Evolutionary conservation across 1,139 yeast genomes (phyloP), one percentile per base, ranked within the genome.

Genomic region (Debaryomycetaceae sp.): DNA sequence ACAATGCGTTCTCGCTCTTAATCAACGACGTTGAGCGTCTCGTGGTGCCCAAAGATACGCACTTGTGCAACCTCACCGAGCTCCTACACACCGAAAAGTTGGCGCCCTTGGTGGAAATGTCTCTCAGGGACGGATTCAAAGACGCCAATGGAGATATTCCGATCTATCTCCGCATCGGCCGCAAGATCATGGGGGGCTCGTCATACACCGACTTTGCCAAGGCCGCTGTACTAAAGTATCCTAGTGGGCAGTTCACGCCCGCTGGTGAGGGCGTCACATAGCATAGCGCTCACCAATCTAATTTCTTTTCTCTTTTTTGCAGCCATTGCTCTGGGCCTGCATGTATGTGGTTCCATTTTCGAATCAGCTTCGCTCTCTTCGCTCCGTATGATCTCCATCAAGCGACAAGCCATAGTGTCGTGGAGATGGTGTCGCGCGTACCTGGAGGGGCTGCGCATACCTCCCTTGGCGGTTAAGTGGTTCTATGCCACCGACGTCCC

Each of bases 401-500:
- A 10, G 10, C 10, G 10, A 10, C 21, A 19, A 10, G 21, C 10
- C 11, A 19, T 19, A 10, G 10, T 10, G 10, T 19, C 21, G 21
- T 19, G 21, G 10, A 10, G 10, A 10, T 19, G 21, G 21, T 19
- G 10, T 10, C 11, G 21, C 11, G 21, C 11, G 21, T 19, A 19
- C 11, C 21, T 10, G 21, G 21, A 19, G 21, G 21, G 10, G 10
- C 16, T 23, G 18, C 16, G 10, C 26, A 17, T 12, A 23, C 31
- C 56, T 1, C 36, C 38, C 12, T 38, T 47, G 2, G 32, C 31
- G 4, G 46, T 58, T 16, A 58, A 62, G 40, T 86, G 96, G 96
- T 85, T 76, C 50, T 82, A 85, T 48, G 93, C 95, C 1, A 78
- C 88, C 0, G 95, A 86, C 48, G 55, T 76, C 4, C 95, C 96